Evolutionary conservation across 305 asterid genomes (phyloP).

Genomic region (Fraxinus greggii): DNA sequence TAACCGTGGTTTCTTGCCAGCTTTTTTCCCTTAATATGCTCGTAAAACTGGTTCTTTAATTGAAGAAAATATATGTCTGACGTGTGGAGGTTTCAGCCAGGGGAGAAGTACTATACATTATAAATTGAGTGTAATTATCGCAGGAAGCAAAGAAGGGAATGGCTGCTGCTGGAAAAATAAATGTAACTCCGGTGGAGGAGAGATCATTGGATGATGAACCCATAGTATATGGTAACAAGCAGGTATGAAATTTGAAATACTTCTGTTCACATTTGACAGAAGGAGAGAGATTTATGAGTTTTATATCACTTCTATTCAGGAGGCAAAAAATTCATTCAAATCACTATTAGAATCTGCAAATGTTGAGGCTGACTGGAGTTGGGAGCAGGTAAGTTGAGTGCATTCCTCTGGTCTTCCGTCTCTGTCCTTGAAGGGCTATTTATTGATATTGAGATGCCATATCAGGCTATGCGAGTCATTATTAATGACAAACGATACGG

Average conservation of each 20-base stretch:
- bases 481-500: conserved; percentile 89
- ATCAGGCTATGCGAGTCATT: conserved; percentile 91
- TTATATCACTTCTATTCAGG: conserved; percentile 43
- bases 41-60: neutral
- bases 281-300: conserved; percentile 8
- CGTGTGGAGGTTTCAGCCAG: conserved; percentile 9
- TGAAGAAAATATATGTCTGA: conserved; percentile 7
- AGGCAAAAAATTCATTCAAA: conserved; percentile 94
- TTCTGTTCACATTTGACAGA: conserved; percentile 16
- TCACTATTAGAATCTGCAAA: conserved; percentile 77
- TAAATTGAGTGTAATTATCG: neutral
- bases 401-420: conserved; percentile 15
- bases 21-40: neutral
- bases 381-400: conserved; percentile 82
- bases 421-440: conserved; percentile 17
- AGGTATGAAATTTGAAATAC: conserved; percentile 46
- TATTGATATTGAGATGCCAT: conserved; percentile 26
- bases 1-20: neutral
- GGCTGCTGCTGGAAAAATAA: conserved; percentile 50
- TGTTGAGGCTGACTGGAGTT: conserved; percentile 88
- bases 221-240: conserved; percentile 73
- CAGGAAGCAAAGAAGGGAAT: conserved; percentile 69
- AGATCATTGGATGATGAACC: conserved; percentile 71
- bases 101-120: neutral
- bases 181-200: conserved; percentile 54